phyloP scores from a whole-genome alignment of 352 stramenopile genomes.

The Pythium phragmiticola region DNA sequence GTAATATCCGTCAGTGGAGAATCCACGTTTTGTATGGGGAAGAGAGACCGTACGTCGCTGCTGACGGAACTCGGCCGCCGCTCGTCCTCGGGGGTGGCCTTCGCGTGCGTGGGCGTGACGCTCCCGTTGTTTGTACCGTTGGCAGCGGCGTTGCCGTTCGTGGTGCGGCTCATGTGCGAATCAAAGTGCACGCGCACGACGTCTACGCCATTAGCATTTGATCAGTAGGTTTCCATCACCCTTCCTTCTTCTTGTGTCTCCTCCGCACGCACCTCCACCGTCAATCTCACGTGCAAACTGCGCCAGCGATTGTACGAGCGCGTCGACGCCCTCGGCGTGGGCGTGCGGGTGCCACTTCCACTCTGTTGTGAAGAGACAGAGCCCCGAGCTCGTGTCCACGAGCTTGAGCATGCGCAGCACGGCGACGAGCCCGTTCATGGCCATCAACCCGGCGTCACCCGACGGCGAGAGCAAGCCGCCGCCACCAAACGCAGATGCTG shows the following conservation, averaged over 20 bases:
- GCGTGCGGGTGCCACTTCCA: slow-evolving; percentile 83
- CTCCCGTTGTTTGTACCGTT: slow-evolving; percentile 15
- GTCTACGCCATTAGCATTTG: slow-evolving; percentile 36
- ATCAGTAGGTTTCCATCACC: not conserved
- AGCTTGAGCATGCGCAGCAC: slow-evolving; percentile 77
- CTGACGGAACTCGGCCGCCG: slow-evolving; percentile 18
- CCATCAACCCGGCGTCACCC: slow-evolving; percentile 6
- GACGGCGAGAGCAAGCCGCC: slow-evolving; percentile 12
- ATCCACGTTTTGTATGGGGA: not conserved
- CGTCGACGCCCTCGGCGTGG: slow-evolving; percentile 66
- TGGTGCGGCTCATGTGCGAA: slow-evolving; percentile 19
- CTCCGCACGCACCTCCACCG: slow-evolving; percentile 44
- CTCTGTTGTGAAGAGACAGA: slow-evolving; percentile 73
- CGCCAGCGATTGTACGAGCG: slow-evolving; percentile 79
- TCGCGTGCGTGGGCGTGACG: slow-evolving; percentile 20
- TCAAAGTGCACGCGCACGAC: slow-evolving; percentile 75
- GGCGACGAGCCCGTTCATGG: slow-evolving; percentile 36
- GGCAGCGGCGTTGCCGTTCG: slow-evolving; percentile 17
- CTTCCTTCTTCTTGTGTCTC: not conserved
- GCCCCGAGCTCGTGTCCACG: slow-evolving; percentile 59
- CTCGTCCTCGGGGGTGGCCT: slow-evolving; percentile 24
- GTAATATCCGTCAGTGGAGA: not conserved
- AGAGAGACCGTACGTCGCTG: slow-evolving; percentile 9
- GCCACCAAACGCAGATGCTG: not conserved
- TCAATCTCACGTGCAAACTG: slow-evolving; percentile 88